Conservation (phyloP, 2,329 filamentous ascomycete genomes). For the Aspergillus brunneoviolaceus region DNA sequence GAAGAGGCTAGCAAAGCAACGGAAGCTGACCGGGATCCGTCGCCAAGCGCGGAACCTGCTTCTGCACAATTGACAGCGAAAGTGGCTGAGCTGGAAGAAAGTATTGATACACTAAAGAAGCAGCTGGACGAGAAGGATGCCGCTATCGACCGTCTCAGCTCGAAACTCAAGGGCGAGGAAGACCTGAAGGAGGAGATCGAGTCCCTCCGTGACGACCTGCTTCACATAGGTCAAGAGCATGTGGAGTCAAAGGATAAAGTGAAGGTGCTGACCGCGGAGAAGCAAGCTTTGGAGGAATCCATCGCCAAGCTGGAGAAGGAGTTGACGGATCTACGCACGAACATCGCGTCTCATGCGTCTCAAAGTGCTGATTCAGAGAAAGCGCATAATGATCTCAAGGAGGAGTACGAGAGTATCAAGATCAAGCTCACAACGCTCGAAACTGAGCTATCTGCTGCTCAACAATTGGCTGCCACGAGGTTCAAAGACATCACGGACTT, state of each 20-base stretch:
- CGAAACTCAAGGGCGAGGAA: slow-evolving; percentile 72
- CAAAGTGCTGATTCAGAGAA: slow-evolving; percentile 51
- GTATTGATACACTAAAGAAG: slow-evolving; percentile 35
- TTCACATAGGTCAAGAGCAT: slow-evolving; percentile 77
- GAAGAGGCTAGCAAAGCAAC: slow-evolving; percentile 35
- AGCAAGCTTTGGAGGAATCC: slow-evolving; percentile 61
- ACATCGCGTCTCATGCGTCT: slow-evolving; percentile 44
- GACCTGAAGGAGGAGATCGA: slow-evolving; percentile 83
- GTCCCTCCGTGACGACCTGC: slow-evolving; percentile 73
- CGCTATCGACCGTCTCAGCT: slow-evolving; percentile 69
- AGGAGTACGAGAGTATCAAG: slow-evolving; percentile 71
- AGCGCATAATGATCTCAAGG: slow-evolving; percentile 55
- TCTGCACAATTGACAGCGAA: slow-evolving; percentile 15
- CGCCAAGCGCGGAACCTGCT: slow-evolving; percentile 36
- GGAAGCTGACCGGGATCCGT: slow-evolving; percentile 17
- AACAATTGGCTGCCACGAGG: slow-evolving; percentile 79
- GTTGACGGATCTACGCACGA: slow-evolving; percentile 56
- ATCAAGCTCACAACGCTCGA: slow-evolving; percentile 68
- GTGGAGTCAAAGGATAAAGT: slow-evolving; percentile 76
- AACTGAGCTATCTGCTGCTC: slow-evolving; percentile 79
- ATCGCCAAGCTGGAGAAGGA: slow-evolving; percentile 71
- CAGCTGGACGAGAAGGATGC: slow-evolving; percentile 60
- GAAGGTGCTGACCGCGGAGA: slow-evolving; percentile 70
- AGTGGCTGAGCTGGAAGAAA: slow-evolving; percentile 35
- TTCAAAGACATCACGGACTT: slow-evolving; percentile 87